Conservation (phyloP, 345 rosid genomes). For the Conringia planisiliqua region DNA sequence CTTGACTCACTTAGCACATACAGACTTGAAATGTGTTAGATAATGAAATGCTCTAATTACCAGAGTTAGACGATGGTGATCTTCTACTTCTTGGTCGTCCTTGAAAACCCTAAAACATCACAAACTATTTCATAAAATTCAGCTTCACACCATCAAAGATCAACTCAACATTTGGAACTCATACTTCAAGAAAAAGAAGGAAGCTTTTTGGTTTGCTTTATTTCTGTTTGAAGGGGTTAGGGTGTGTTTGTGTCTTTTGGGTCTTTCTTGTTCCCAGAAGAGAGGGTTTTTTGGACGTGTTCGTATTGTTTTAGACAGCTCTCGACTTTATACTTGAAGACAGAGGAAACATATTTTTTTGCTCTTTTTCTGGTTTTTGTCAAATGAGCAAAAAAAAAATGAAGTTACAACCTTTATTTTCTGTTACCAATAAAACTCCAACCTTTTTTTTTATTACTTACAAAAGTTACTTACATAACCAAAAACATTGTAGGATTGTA, state of each 20-base stretch:
- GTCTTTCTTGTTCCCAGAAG: constrained; percentile 28
- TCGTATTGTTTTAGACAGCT: constrained; percentile 26
- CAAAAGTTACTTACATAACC: neutral
- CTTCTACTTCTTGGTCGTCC: neutral
- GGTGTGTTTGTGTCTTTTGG: constrained; percentile 33
- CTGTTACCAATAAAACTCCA: neutral
- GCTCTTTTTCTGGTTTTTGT: neutral
- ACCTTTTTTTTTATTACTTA: neutral
- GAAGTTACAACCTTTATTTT: neutral
- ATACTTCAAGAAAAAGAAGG: neutral
- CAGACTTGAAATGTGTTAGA: neutral
- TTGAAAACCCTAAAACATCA: neutral
- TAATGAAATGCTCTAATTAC: constrained; percentile 6
- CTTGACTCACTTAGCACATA: neutral
- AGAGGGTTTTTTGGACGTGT: constrained; percentile 23
- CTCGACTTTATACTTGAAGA: constrained; percentile 21
- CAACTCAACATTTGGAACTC: neutral
- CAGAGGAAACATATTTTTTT: constrained; percentile 4
- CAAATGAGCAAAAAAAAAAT: neutral
- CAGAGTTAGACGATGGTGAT: constrained; percentile 3
- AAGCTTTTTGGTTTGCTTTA: constrained; percentile 3
- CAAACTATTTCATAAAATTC: neutral
- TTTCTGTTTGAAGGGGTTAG: constrained; percentile 16
- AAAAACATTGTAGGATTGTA: neutral
- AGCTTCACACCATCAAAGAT: neutral